Evolutionary conservation across 2,329 filamentous ascomycete genomes (phyloP).

Genomic region (Cercospora sp.): DNA sequence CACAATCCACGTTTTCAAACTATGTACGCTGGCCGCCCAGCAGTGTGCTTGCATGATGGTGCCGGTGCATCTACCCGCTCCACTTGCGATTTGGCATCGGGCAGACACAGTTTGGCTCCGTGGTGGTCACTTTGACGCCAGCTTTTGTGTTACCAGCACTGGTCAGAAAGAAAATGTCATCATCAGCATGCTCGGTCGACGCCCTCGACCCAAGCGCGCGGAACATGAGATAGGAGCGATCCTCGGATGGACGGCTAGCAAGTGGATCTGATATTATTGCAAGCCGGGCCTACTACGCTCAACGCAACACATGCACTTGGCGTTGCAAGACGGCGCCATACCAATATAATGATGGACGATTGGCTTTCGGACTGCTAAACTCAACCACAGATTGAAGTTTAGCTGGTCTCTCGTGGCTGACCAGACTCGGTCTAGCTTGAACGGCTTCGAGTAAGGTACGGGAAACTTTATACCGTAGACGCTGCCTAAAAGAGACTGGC

Average conservation of each 20-base stretch:
- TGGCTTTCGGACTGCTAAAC: constrained; percentile 12
- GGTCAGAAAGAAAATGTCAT: background rate
- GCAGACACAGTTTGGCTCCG: background rate
- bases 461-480: background rate
- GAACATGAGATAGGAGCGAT: background rate
- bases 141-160: background rate
- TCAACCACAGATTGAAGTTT: constrained; percentile 5
- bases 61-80: background rate
- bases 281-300: constrained; percentile 7
- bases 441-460: constrained; percentile 11
- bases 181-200: background rate
- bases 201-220: background rate
- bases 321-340: background rate
- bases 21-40: background rate
- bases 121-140: background rate
- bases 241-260: background rate
- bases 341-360: constrained; percentile 9
- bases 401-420: background rate
- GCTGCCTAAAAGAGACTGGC: constrained; percentile 2
- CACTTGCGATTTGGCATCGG: background rate
- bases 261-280: constrained; percentile 2
- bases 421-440: background rate
- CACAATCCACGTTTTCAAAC: background rate
- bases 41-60: background rate
- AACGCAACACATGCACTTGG: constrained; percentile 8